Conservation (phyloP, 2,329 filamentous ascomycete genomes). For the Hypoxylon sp. region DNA sequence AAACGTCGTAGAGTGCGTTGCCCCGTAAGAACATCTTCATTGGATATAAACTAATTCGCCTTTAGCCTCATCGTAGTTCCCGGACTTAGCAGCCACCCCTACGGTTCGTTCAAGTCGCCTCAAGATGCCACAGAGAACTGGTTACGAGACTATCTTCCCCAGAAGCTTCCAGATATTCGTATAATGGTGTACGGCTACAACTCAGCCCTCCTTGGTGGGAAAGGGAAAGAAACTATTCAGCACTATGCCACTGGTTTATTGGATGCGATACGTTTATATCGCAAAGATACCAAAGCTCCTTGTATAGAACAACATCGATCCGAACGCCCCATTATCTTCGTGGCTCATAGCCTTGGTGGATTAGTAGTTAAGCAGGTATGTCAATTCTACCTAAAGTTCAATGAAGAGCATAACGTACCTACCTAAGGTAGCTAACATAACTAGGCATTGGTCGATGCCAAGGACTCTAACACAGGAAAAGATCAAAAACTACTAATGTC, state of each 20-base stretch:
- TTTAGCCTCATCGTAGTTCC: not conserved
- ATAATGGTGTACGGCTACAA: not conserved
- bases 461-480: not conserved
- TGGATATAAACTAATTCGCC: not conserved
- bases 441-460: not conserved
- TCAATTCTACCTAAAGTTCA: not conserved
- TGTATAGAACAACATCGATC: not conserved
- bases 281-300: not conserved
- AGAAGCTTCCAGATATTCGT: not conserved
- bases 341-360: not conserved
- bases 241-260: not conserved
- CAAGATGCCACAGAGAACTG: not conserved
- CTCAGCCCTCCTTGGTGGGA: not conserved
- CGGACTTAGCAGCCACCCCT: not conserved
- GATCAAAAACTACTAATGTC: not conserved
- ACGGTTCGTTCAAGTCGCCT: not conserved
- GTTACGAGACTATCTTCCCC: not conserved
- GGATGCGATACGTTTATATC: not conserved
- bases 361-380: not conserved
- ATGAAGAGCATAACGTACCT: not conserved
- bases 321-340: not conserved
- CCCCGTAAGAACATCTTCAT: no score
- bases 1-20: not conserved
- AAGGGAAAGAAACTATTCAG: not conserved
- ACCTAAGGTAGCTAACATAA: not conserved